These are phyloP conservation scores for Ceratocystis huliohia DNA, from an alignment of 2,329 filamentous ascomycete genomes.

Conservation along the genomic window DNA sequence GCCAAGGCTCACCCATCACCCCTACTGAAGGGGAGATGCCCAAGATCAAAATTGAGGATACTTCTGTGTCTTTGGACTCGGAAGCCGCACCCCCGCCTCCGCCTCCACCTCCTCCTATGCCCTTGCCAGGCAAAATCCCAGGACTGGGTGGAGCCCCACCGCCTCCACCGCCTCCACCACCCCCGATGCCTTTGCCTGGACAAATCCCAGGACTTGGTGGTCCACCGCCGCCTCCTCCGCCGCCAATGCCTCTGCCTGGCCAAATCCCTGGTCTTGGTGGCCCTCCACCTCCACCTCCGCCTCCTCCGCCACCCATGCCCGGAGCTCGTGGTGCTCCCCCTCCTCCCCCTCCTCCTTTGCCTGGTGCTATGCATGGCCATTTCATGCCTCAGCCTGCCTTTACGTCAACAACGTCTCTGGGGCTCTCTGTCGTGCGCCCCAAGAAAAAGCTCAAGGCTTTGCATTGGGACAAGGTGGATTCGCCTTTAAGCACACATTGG, in stretches of 20 bases:
- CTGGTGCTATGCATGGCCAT: slow-evolving; percentile 58
- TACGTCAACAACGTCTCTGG: slow-evolving; percentile 43
- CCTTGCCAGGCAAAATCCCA: slow-evolving; percentile 27
- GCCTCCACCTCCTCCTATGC: slow-evolving; percentile 32
- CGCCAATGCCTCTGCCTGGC: slow-evolving; percentile 28
- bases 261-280: slow-evolving; percentile 19
- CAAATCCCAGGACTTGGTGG: slow-evolving; percentile 19
- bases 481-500: slow-evolving; percentile 85
- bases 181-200: slow-evolving; percentile 28
- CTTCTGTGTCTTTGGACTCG: slow-evolving; percentile 19
- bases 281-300: slow-evolving; percentile 27
- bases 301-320: slow-evolving; percentile 29
- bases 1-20: slow-evolving; percentile 50
- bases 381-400: slow-evolving; percentile 56
- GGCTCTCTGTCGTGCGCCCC: slow-evolving; percentile 68
- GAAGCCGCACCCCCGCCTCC: slow-evolving; percentile 27
- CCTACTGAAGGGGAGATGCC: slow-evolving; percentile 48
- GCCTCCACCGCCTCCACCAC: slow-evolving; percentile 32
- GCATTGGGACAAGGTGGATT: slow-evolving; percentile 98
- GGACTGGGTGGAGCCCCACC: slow-evolving; percentile 30
- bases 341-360: slow-evolving; percentile 51
- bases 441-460: slow-evolving; percentile 99
- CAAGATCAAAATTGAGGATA: slow-evolving; percentile 42
- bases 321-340: slow-evolving; percentile 31
- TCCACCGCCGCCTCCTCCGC: slow-evolving; percentile 32